Conservation (phyloP, 78 protist genomes). For the Diacronema lutheri region DNA sequence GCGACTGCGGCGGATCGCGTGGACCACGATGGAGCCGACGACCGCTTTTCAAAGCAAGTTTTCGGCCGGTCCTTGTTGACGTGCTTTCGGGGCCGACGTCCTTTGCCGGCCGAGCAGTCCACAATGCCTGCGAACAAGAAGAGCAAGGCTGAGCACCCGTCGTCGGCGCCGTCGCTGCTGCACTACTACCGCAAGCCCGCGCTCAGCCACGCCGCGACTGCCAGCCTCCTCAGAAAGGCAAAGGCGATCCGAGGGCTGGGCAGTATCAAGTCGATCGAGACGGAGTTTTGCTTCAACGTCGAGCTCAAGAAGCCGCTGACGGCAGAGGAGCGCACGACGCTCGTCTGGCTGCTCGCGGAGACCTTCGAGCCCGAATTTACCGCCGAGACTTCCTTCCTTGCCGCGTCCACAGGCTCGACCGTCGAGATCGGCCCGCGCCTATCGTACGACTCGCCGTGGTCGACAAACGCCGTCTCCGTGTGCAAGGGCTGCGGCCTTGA, state of each 20-base stretch:
- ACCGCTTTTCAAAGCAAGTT: too few species aligned
- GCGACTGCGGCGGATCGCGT: too few species aligned
- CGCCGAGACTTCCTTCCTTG: not conserved
- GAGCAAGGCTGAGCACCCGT: too few species aligned
- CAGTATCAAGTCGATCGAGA: not conserved
- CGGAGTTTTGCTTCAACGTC: constrained; percentile 32
- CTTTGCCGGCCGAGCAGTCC: too few species aligned
- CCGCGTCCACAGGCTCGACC: too few species aligned
- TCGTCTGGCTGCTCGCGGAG: constrained; percentile 26
- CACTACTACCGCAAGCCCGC: not conserved
- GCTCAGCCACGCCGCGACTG: not conserved
- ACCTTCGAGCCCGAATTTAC: constrained; percentile 12
- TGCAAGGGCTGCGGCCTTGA: constrained; percentile 58
- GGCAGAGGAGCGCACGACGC: not conserved
- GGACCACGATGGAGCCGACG: too few species aligned
- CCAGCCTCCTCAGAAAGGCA: not conserved
- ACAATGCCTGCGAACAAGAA: too few species aligned
- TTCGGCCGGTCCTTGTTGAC: too few species aligned
- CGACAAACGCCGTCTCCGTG: constrained; percentile 75
- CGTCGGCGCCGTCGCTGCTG: not conserved
- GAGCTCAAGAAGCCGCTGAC: not conserved
- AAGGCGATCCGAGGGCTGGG: not conserved
- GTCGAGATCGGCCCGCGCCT: constrained; percentile 80
- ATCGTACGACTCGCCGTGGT: constrained; percentile 76
- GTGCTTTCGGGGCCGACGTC: too few species aligned